phyloP scores from a whole-genome alignment of 2,329 filamentous ascomycete genomes.

The Hortaea sp. region DNA sequence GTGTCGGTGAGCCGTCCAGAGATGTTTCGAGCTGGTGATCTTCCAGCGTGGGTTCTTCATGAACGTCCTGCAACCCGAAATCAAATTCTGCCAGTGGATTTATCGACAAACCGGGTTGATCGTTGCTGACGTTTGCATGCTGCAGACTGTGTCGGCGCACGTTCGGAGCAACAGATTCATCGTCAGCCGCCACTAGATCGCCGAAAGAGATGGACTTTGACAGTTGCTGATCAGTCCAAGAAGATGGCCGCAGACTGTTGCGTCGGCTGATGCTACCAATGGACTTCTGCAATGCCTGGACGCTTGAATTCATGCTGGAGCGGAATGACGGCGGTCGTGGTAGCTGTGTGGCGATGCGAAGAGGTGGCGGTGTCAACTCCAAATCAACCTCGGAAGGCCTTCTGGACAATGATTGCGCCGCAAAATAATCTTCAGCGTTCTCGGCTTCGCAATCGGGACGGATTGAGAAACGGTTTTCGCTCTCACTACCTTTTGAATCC shows the following conservation, averaged over 20 bases:
- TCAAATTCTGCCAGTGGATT: constrained; percentile 6
- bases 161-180: too few relatives aligned
- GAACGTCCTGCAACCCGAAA: constrained; percentile 8
- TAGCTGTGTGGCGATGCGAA: constrained; percentile 12
- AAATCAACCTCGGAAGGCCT: constrained; percentile 10
- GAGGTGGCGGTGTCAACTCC: constrained; percentile 10
- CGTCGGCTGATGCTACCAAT: constrained; percentile 18
- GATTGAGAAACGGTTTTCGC: constrained; percentile 24
- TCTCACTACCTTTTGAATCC: constrained; percentile 3
- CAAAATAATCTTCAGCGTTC: constrained; percentile 27
- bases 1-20: not conserved
- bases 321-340: constrained; percentile 27
- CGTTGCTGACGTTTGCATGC: too few relatives aligned
- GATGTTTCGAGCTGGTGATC: constrained; percentile 3
- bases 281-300: constrained; percentile 17
- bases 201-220: constrained; percentile 22
- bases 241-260: constrained; percentile 10
- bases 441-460: constrained; percentile 38
- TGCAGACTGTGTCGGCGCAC: too few relatives aligned
- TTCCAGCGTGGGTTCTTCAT: constrained; percentile 5
- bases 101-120: too few relatives aligned
- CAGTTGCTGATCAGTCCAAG: constrained; percentile 17
- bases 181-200: constrained; percentile 9
- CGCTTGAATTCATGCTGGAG: constrained; percentile 20
- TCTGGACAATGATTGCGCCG: constrained; percentile 12